phyloP scores from a whole-genome alignment of 2,329 filamentous ascomycete genomes.

The Teratosphaeriaceae sp. region DNA sequence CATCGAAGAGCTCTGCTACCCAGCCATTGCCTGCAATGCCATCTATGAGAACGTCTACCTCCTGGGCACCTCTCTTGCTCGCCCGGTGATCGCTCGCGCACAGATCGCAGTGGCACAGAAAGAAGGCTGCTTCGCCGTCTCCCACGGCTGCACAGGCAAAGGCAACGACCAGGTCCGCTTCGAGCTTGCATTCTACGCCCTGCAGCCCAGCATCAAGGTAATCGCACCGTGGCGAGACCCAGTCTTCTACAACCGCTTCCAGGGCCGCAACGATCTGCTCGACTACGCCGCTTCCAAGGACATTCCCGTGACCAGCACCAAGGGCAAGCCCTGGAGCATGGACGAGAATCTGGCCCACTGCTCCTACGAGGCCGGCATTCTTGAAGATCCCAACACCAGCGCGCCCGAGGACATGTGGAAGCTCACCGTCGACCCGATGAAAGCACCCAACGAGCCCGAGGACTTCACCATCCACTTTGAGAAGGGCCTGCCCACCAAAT shows the following conservation, averaged over 20 bases:
- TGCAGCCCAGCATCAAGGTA: constrained; percentile 60
- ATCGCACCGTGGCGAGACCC: constrained; percentile 70
- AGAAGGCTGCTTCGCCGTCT: constrained; percentile 47
- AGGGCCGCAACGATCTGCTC: constrained; percentile 64
- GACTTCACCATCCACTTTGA: constrained; percentile 67
- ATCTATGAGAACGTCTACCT: constrained; percentile 56
- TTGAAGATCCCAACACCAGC: constrained; percentile 59
- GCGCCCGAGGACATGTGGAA: constrained; percentile 78
- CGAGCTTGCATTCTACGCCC: constrained; percentile 55
- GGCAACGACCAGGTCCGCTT: constrained; percentile 62
- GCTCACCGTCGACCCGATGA: constrained; percentile 57
- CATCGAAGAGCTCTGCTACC: constrained; percentile 74
- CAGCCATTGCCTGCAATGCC: constrained; percentile 65
- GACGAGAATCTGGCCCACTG: constrained; percentile 70
- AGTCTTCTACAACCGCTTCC: constrained; percentile 64
- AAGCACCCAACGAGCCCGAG: constrained; percentile 63
- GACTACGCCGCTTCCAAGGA: constrained; percentile 61
- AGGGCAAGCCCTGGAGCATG: constrained; percentile 63
- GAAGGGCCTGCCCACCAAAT: constrained; percentile 66
- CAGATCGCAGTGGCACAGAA: constrained; percentile 59
- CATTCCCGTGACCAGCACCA: constrained; percentile 67
- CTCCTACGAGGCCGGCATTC: constrained; percentile 71
- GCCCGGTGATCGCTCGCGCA: constrained; percentile 62
- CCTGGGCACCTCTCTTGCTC: constrained; percentile 52
- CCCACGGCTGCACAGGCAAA: constrained; percentile 55